Base-by-base conservation (phyloP, 768 basidiomycete genomes). In the Solioccasus polychromus region DNA sequence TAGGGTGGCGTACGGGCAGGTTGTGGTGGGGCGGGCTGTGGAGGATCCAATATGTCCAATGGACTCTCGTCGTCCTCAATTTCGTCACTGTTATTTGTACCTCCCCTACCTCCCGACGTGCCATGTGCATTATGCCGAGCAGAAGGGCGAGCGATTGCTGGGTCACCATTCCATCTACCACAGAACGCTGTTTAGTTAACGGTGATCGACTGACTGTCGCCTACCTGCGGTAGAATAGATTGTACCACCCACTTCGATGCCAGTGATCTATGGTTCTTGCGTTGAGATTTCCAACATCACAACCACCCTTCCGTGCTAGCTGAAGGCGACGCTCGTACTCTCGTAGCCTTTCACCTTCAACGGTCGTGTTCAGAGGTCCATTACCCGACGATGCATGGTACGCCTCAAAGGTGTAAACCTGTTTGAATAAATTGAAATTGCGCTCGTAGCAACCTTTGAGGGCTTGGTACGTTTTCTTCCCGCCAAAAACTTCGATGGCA, bases 381-480 rank as follows among this genome's bases (percentile, higher is more conserved):
- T 66, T 57, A 44, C 77, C 65, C 48, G 52, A 44, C n/a, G 54
- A 28, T 4, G 39, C 46, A 32, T 59, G 67, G 43, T 72, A 83
- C 11, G 66, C 67, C 60, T 90, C 85, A 51, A 86, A 85, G 6
- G 79, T 74, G 57, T 84, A 83, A 30, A 90, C 85, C 62, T 89
- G 86, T 64, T 85, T 88, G 75, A 88, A 90, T 14, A 88, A 68
- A 54, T 88, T 88, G 54, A 90, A 86, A 54, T 88, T 89, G 57
- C 87, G 85, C 60, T 90, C 86, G 51, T 87, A 90, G 57, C 87
- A 89, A 18, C 87, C 86, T 67, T 90, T 90, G 44, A 90, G 74
- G 1, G 87, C 87, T 58, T 88, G 85, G 51, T 88, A 89, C 12
- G 86, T 85, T 63, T 90, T 90, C 66, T 86, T 85, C 41, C 78